Evolutionary conservation across 768 basidiomycete genomes (phyloP).

Genomic region (Rhizopogon roseolus): DNA sequence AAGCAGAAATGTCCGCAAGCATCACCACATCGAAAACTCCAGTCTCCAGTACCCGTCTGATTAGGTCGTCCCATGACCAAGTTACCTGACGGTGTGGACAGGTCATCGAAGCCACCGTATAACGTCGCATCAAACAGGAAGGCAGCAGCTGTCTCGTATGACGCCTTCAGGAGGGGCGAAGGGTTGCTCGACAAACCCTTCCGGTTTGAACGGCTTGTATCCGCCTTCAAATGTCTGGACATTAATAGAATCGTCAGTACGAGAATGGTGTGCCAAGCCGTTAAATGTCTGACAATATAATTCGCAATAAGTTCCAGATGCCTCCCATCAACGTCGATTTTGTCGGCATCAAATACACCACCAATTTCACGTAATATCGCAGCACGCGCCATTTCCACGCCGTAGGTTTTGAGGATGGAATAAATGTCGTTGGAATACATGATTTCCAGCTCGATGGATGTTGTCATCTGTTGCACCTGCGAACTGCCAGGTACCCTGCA

Average conservation of each 20-base stretch:
- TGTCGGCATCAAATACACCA: constrained; percentile 90
- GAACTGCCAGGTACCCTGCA: constrained; percentile 84
- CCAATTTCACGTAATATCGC: constrained; percentile 89
- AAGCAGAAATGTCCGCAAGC: constrained; percentile 29
- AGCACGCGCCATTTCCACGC: constrained; percentile 93
- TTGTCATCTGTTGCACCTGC: constrained; percentile 45
- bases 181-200: constrained; percentile 90
- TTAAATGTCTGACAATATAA: constrained; percentile 77
- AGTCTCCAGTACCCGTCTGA: constrained; percentile 89
- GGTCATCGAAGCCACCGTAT: constrained; percentile 92
- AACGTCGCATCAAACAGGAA: constrained; percentile 94
- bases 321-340: constrained; percentile 89
- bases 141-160: constrained; percentile 91
- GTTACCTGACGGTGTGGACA: constrained; percentile 85
- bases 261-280: background rate
- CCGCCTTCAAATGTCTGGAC: constrained; percentile 92
- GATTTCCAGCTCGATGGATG: constrained; percentile 69
- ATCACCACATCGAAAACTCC: constrained; percentile 88
- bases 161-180: constrained; percentile 95
- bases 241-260: background rate
- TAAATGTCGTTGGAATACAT: constrained; percentile 96
- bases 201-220: constrained; percentile 97
- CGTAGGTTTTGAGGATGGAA: constrained; percentile 86
- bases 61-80: constrained; percentile 88
- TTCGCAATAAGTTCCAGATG: constrained; percentile 97